phyloP scores from a whole-genome alignment of 2,329 filamentous ascomycete genomes.

The Colletotrichum sansevieriae region DNA sequence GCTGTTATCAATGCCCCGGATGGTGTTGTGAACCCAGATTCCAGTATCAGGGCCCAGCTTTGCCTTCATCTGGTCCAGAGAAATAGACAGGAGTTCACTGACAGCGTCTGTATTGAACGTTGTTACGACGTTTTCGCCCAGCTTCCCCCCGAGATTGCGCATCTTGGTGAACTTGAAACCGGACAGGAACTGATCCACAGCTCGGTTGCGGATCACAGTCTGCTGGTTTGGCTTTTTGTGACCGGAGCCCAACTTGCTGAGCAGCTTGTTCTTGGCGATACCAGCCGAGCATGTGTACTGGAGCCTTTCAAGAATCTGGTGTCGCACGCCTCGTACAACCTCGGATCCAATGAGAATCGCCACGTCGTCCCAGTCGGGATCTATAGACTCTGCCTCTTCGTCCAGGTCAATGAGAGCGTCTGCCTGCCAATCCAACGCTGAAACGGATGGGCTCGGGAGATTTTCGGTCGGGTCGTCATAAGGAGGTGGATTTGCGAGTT shows the following conservation, averaged over 20 bases:
- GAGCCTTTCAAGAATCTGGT: conserved; percentile 75
- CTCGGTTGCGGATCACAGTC: conserved; percentile 91
- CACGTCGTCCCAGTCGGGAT: conserved; percentile 97
- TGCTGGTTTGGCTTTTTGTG: conserved; percentile 95
- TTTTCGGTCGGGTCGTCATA: conserved; percentile 79
- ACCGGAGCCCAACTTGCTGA: conserved; percentile 92
- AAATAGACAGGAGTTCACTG: conserved; percentile 77
- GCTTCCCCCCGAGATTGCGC: conserved; percentile 92
- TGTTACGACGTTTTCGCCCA: conserved; percentile 88
- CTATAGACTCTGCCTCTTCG: conserved; percentile 78
- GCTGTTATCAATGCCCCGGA: conserved; percentile 87
- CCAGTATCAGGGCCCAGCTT: conserved; percentile 88
- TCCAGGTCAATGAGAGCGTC: conserved; percentile 88
- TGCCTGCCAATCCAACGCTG: conserved; percentile 84
- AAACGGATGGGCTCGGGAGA: conserved; percentile 76
- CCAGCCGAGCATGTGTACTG: conserved; percentile 94
- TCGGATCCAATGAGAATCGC: conserved; percentile 88
- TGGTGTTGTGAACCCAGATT: conserved; percentile 84
- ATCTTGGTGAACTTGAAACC: conserved; percentile 96
- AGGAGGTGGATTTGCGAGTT: conserved; percentile 75
- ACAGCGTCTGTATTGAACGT: conserved; percentile 85
- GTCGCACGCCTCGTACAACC: conserved; percentile 83
- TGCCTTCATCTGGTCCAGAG: conserved; percentile 81
- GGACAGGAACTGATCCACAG: conserved; percentile 81
- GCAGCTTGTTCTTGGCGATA: conserved; percentile 91